Evolutionary conservation across 805 yeast species (phyloP).

Genomic region (Yarrowia deformans): DNA sequence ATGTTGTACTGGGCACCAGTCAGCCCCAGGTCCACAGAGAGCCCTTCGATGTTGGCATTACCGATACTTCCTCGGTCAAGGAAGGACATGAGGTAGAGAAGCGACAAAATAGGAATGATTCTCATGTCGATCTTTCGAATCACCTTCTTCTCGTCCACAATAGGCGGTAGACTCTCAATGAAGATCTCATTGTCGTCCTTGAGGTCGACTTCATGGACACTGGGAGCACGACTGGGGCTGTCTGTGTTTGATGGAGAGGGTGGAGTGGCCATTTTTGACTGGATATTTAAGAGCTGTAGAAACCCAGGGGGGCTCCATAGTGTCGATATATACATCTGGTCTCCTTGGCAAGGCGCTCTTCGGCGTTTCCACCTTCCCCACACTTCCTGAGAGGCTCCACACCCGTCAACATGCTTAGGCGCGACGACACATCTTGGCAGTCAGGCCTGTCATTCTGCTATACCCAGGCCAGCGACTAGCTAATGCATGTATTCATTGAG

Average conservation of each 20-base stretch:
- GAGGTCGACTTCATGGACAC: slow-evolving; percentile 9
- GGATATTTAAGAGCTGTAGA: not conserved
- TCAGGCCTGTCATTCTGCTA: not conserved
- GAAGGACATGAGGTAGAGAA: slow-evolving; percentile 58
- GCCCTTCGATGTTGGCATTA: slow-evolving; percentile 61
- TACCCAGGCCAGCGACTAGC: not conserved
- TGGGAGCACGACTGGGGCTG: not conserved
- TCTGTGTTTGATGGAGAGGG: not conserved
- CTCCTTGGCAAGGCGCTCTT: not conserved
- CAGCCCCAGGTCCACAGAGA: slow-evolving; percentile 53
- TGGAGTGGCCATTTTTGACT: not conserved
- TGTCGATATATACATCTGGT: slow-evolving; percentile 5
- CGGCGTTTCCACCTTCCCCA: slow-evolving; percentile 5
- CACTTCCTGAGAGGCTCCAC: slow-evolving; percentile 6
- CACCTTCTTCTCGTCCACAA: slow-evolving; percentile 41
- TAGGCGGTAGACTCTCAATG: slow-evolving; percentile 38
- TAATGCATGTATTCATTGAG: not conserved
- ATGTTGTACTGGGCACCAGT: slow-evolving; percentile 49
- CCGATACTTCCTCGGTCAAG: slow-evolving; percentile 63
- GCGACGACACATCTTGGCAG: slow-evolving; percentile 11
- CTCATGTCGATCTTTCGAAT: slow-evolving; percentile 54
- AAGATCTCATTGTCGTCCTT: not conserved
- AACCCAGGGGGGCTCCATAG: not conserved
- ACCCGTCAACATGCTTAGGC: not conserved
- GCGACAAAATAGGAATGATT: slow-evolving; percentile 57